Evolutionary conservation across 176 grass and related monocot genomes (phyloP), one percentile per base, ranked within the genome.

Genomic region (Cocos nucifera): DNA sequence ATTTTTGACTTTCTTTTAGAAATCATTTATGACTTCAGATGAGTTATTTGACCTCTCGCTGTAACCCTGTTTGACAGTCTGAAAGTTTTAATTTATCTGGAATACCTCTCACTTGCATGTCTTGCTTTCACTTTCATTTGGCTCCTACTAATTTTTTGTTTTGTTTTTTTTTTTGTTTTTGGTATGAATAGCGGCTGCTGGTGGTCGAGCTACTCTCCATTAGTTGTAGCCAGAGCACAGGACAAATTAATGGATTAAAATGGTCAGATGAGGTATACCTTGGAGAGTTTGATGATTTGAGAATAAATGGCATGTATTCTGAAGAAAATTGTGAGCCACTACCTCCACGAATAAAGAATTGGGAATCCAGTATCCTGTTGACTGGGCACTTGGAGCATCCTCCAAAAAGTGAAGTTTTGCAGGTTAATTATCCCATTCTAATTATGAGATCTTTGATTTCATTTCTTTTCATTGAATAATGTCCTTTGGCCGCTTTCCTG

Each of bases 251-350:
- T 51, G 61, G 32, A 32, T 56, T 87, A 49, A 56, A 65, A 76
- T 92, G 79, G 78, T 70, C 29, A 0, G 77, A 70, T 66, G 87
- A 92, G 61, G 18, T 98, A 70, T 98, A 85, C 70, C 65, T 70
- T 19, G 81, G 87, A 39, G 93, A 97, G 75, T 51, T 70, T 32
- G 19, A 66, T 15, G 64, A 85, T 75, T 81, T 92, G 48, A 80
- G 67, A 50, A 66, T 62, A 67, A 78, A 55, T 53, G 78, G 76
- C 50, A 69, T 97, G 77, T 60, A 69, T 17, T 76, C 79, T 48
- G 76, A 73, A 53, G 78, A 85, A 9, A 88, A 63, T 19, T 60
- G 24, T 62, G 57, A 59, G 20, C 56, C 53, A 3, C 26, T 67
- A 59, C 28, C 56, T 59, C 59, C 63, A 67, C 35, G 56, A 28